phyloP scores from a whole-genome alignment of 352 stramenopile genomes.

The Thalassiosira mediterranea region DNA sequence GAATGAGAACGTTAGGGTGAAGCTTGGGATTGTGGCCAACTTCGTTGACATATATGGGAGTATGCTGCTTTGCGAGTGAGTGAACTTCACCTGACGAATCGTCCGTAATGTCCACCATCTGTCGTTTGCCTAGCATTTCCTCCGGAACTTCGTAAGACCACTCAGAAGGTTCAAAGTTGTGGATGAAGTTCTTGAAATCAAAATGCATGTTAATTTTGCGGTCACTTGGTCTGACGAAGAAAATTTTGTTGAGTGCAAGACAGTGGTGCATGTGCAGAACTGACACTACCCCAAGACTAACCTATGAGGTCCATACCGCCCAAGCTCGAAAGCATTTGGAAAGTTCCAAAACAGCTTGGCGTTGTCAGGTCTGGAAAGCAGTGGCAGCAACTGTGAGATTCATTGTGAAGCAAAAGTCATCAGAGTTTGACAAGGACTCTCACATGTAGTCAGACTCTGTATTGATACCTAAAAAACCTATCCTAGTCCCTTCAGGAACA shows the following conservation, averaged over 20 bases:
- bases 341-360: conserved; percentile 34
- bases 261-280: no score
- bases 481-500: conserved; percentile 21
- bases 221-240: conserved; percentile 40
- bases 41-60: conserved; percentile 83
- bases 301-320: conserved; percentile 50
- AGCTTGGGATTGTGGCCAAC: conserved; percentile 58
- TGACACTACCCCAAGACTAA: no score
- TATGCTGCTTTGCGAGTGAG: conserved; percentile 50
- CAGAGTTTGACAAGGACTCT: background rate
- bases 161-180: conserved; percentile 55
- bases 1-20: conserved; percentile 60
- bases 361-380: conserved; percentile 25
- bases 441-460: conserved; percentile 45
- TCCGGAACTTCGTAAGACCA: conserved; percentile 63
- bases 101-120: conserved; percentile 78
- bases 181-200: conserved; percentile 72
- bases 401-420: background rate
- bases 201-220: conserved; percentile 59
- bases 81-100: conserved; percentile 73
- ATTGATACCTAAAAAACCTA: conserved; percentile 52
- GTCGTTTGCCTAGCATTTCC: conserved; percentile 29
- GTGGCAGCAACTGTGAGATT: background rate
- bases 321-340: conserved; percentile 46
- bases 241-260: no score